phyloP scores from a whole-genome alignment of 805 yeast genomes.

The Wickerhamomyces strasburgensis region DNA sequence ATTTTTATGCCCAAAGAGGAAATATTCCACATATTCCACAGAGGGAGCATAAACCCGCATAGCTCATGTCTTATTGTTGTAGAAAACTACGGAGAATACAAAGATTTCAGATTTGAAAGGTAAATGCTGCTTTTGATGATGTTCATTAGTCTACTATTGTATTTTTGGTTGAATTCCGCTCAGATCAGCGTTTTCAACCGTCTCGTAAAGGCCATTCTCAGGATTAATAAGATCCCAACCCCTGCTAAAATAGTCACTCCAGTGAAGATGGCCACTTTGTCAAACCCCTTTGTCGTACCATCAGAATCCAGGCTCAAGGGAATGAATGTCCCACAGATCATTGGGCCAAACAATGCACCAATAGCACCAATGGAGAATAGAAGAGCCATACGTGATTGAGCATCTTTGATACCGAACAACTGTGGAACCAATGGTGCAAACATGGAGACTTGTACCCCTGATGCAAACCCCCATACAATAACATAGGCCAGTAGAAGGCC shows the following conservation, averaged over 20 bases:
- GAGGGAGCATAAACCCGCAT: neutral
- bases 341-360: conserved; percentile 31
- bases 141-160: no score
- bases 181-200: neutral
- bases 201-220: neutral
- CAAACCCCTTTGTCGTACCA: conserved; percentile 21
- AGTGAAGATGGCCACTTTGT: conserved; percentile 27
- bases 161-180: neutral
- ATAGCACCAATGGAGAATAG: conserved; percentile 27
- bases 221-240: neutral
- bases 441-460: conserved; percentile 31
- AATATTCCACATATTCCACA: neutral
- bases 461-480: conserved; percentile 29
- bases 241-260: conserved; percentile 26
- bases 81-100: no score
- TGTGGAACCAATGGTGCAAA: conserved; percentile 30
- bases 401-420: conserved; percentile 26
- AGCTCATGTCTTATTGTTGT: no score
- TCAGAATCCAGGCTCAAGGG: conserved; percentile 14
- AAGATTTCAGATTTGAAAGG: no score
- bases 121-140: no score
- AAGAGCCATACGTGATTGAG: conserved; percentile 27
- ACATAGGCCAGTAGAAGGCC: conserved; percentile 27
- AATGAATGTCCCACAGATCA: conserved; percentile 31
- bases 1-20: neutral